Conservation (phyloP, 768 basidiomycete genomes). For the Auriculariales sp. region DNA sequence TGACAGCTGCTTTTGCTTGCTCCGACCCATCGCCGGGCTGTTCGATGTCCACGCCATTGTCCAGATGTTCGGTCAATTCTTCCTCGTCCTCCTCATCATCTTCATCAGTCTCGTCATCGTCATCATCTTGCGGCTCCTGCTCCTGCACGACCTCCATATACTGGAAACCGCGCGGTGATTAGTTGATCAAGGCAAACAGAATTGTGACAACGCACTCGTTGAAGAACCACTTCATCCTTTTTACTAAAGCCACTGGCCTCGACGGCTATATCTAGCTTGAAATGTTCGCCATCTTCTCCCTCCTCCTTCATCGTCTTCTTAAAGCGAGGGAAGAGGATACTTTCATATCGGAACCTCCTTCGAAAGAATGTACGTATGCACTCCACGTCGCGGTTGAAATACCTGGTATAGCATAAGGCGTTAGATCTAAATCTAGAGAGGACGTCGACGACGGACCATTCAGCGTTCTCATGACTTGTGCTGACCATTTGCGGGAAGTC, state of each 20-base stretch:
- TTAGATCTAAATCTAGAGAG: too few relatives aligned
- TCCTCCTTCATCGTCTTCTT: constrained; percentile 40
- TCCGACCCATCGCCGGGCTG: too few relatives aligned
- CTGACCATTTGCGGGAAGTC: constrained; percentile 99
- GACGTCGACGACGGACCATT: constrained; percentile 73
- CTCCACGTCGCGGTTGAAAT: constrained; percentile 96
- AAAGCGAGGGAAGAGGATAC: constrained; percentile 76
- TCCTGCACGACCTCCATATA: constrained; percentile 47
- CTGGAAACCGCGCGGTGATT: constrained; percentile 21
- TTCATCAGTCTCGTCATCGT: too few relatives aligned
- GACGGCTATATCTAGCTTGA: constrained; percentile 78
- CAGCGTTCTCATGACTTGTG: constrained; percentile 91
- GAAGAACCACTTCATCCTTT: constrained; percentile 66
- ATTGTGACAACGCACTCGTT: constrained; percentile 47
- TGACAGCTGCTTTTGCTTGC: not conserved
- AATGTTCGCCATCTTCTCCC: constrained; percentile 27
- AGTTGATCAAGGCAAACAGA: constrained; percentile 10
- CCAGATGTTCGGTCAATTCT: constrained; percentile 2
- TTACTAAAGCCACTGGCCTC: constrained; percentile 88
- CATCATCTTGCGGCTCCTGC: constrained; percentile 19
- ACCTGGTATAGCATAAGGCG: constrained; percentile 38
- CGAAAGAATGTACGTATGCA: constrained; percentile 90
- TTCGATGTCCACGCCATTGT: constrained; percentile 4
- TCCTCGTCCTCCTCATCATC: constrained; percentile 9
- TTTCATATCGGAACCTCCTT: constrained; percentile 86